phyloP scores from a whole-genome alignment of 768 basidiomycete species.

The Suillus sp. region DNA sequence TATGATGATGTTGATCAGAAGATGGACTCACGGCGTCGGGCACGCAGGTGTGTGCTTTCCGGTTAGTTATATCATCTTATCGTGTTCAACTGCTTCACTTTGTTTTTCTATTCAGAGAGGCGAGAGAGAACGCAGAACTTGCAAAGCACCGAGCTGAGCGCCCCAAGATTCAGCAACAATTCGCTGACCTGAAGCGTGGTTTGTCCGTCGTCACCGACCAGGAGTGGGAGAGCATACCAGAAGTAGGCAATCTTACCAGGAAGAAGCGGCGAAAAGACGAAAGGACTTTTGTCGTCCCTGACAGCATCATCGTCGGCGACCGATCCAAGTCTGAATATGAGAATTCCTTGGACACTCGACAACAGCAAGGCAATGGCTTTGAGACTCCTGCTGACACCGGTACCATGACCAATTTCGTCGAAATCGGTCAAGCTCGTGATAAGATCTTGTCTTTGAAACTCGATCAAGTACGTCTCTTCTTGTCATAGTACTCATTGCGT shows the following conservation, averaged over 20 bases:
- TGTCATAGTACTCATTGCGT: neutral
- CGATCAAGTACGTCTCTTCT: constrained; percentile 68
- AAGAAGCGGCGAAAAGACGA: constrained; percentile 89
- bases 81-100: constrained; percentile 31
- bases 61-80: constrained; percentile 42
- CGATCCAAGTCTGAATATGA: constrained; percentile 75
- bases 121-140: constrained; percentile 70
- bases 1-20: constrained; percentile 90
- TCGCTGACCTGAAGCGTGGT: constrained; percentile 92
- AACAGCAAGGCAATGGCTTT: constrained; percentile 81
- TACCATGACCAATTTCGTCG: constrained; percentile 88
- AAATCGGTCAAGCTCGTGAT: constrained; percentile 96
- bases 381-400: constrained; percentile 82
- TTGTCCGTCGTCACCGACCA: constrained; percentile 82
- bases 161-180: constrained; percentile 95
- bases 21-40: constrained; percentile 85
- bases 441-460: constrained; percentile 92
- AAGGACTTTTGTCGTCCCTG: constrained; percentile 86
- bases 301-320: constrained; percentile 90
- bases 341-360: constrained; percentile 69
- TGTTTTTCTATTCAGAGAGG: constrained; percentile 54
- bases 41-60: constrained; percentile 66
- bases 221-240: constrained; percentile 95
- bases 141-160: constrained; percentile 81
- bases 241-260: constrained; percentile 93